Percentiles rank a stretch among this genome's conserved stretches.
These are phyloP conservation scores for Phaseolus coccineus DNA, from an alignment of 331 rosid genomes.

Conservation along the genomic window DNA sequence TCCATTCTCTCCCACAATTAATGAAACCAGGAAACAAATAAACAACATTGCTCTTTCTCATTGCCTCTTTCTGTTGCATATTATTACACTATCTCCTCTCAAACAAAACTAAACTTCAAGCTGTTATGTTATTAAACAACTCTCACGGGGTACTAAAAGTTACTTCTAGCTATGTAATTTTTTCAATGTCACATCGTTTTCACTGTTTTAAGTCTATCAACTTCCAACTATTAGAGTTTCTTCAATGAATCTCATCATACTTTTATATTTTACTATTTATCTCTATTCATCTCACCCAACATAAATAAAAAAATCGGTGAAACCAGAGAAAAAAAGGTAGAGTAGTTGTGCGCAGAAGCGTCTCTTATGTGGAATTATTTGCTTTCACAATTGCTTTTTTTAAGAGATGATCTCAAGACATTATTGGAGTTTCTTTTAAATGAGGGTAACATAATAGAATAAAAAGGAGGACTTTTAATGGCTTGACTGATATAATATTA, in stretches of 20 bases:
- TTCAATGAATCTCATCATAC: background rate
- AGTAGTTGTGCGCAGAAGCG: background rate
- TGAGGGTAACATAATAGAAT: background rate
- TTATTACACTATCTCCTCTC: background rate
- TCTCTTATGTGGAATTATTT: background rate
- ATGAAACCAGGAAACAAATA: conserved; percentile 6
- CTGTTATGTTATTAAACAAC: background rate
- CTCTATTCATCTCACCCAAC: background rate
- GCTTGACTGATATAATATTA: background rate
- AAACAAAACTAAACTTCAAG: background rate
- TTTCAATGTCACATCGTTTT: background rate
- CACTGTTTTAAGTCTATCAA: background rate
- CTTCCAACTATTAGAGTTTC: background rate
- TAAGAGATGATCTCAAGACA: background rate
- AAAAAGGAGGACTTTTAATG: background rate
- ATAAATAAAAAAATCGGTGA: background rate
- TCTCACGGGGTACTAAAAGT: background rate
- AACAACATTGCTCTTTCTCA: background rate
- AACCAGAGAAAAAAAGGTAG: background rate
- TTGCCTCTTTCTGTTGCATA: background rate
- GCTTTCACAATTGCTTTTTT: background rate
- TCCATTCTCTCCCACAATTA: conserved; percentile 18
- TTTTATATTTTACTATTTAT: background rate
- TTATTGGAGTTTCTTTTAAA: background rate
- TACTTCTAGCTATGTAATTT: background rate